Base-by-base conservation (phyloP, 108 stramenopile species). In the Nitzschia sp. region DNA sequence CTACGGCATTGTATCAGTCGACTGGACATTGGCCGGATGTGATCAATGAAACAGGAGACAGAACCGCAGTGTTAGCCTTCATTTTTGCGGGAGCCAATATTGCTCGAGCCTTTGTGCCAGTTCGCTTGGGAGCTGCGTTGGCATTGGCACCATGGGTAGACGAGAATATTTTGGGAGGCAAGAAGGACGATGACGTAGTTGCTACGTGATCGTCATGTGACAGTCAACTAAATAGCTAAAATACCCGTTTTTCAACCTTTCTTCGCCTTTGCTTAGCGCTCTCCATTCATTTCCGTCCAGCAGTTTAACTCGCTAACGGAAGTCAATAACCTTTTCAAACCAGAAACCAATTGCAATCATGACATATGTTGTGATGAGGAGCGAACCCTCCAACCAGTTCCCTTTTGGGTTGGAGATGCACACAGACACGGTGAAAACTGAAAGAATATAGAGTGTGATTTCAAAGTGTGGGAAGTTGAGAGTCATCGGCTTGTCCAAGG, bases 71-170 rank as follows among this genome's bases (percentile, higher is more conserved):
- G 18, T 53, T 91, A 51, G 94, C 68, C 6, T 92, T 88, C 63
- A 80, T 95, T 42, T 93, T 95, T 70, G 83, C 87, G 26, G 94
- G 87, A 9, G 91, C 94, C 42, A 95, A 95, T 60, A 76, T 95
- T 57, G 94, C 94, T 0, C 79, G 94, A 29, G 63, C 86, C 32
- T 82, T 92, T 62, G 91, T 95, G 25, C 94, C 94, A n/a, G 57
- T 95, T 62, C 84, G 94, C 26, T 68, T 95, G 24, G 94, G 94
- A 36, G 94, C 88, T 25, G 94, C 94, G 0, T 53, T 95, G n/a
- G 94, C 94, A 0, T 54, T 92, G 51, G 94, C 94, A n/a, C 94
- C 94, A 0, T 95, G 94, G 94, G 94, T 95, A 1, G 89, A 93
- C 49, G 90, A 89, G 55, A 95, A 93, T 60, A 80, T 95, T 38